Evolutionary conservation across 2,329 filamentous ascomycete species (phyloP).

Genomic region (Xylaria polymorpha): DNA sequence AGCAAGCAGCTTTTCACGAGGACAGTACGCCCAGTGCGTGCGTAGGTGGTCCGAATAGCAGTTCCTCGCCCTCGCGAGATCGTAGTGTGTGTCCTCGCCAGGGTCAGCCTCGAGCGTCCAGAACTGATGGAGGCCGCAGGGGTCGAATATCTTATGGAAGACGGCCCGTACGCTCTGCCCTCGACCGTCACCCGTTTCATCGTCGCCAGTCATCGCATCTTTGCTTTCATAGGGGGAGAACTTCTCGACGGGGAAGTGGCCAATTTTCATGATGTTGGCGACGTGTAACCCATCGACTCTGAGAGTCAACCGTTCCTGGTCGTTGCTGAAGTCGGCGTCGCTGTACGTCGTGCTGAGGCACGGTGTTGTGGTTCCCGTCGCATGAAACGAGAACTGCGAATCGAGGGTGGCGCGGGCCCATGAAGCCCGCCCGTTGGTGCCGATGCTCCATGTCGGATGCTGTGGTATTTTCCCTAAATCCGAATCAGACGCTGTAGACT

Average conservation of each 20-base stretch:
- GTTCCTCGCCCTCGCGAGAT: background rate
- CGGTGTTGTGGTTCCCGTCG: background rate
- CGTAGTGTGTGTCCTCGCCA: background rate
- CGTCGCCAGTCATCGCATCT: background rate
- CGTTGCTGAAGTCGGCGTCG: background rate
- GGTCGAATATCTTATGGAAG: background rate
- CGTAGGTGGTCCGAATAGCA: background rate
- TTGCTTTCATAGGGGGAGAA: background rate
- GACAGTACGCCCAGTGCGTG: slow-evolving; percentile 1
- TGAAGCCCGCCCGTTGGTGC: background rate
- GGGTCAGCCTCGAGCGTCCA: background rate
- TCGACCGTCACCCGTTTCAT: background rate
- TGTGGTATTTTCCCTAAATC: background rate
- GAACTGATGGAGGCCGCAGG: background rate
- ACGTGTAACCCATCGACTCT: background rate
- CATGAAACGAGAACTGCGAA: slow-evolving; percentile 12
- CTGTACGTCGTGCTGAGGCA: background rate
- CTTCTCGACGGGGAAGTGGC: background rate
- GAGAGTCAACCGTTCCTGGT: background rate
- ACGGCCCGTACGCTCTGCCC: background rate
- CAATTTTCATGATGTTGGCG: background rate
- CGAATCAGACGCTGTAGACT: background rate
- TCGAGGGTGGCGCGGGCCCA: slow-evolving; percentile 10
- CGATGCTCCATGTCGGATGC: background rate
- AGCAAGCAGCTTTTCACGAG: background rate